Conservation (phyloP, 441 rosid species). For the Populus hybrid region DNA sequence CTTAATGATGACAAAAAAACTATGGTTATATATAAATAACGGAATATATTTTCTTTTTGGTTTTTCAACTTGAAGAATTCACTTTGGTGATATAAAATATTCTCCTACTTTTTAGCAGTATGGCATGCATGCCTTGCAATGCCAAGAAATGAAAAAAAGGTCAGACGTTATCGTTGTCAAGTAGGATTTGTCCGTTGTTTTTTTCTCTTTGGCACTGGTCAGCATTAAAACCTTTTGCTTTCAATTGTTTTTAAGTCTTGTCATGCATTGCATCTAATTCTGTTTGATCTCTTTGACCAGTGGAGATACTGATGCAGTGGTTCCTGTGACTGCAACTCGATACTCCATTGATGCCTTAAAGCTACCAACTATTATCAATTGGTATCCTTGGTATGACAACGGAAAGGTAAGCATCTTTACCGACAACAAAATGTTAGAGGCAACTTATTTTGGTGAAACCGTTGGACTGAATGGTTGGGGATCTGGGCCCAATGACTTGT, state of each 20-base stretch:
- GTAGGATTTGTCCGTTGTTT: neutral
- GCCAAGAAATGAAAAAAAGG: neutral
- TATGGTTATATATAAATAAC: neutral
- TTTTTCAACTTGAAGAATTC: neutral
- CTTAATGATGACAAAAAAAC: neutral
- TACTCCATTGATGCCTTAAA: conserved; percentile 74
- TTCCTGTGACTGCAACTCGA: conserved; percentile 85
- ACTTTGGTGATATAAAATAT: neutral
- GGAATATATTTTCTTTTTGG: neutral
- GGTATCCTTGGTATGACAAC: conserved; percentile 84
- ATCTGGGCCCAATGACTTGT: too few species aligned
- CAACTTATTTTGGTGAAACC: neutral
- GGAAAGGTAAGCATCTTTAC: conserved; percentile 47
- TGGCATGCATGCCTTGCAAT: neutral
- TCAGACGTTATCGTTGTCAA: neutral
- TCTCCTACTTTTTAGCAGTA: neutral
- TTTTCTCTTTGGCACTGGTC: too few species aligned
- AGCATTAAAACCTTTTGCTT: neutral
- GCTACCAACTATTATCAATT: conserved; percentile 64
- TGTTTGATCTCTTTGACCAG: conserved; percentile 41
- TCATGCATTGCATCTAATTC: conserved; percentile 3
- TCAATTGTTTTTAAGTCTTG: neutral
- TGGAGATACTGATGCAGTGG: conserved; percentile 87
- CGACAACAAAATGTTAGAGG: neutral
- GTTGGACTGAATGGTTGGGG: neutral